Evolutionary conservation across 73 alveolate genomes (phyloP), one percentile per base, ranked within the genome.

Genomic region (Paramecium tetraurelia): DNA sequence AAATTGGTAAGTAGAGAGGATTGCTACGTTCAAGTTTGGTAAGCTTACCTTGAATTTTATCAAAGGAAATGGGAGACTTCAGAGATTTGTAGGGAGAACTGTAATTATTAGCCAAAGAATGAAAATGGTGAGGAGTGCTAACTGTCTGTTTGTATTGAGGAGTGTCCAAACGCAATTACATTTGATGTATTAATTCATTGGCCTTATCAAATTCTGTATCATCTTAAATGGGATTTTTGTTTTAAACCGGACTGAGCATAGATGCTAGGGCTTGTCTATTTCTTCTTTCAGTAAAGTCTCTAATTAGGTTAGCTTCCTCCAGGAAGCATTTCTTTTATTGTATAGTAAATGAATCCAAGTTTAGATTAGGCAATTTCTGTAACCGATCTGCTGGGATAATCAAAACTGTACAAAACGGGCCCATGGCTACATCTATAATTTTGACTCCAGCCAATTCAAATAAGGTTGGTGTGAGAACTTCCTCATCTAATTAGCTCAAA

Each of bases 221-320:
- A 53, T 53, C 69, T 53, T 20, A 4, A 53, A 53, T 53, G 5
- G 3, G 29, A 53, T 53, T 53, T 53, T 53, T 53, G 1, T 11
- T 53, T 18, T 53, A 35, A 53, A 16, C 31, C 24, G 84, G 84
- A 27, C 50, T 11, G 24, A 63, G 84, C 16, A 63, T 63, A 22
- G 84, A 63, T 33, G 46, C 12, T 33, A 63, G 24, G 9, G 84
- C 12, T 63, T 63, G 10, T 6, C 84, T 63, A 33, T 63, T 63
- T 24, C 84, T 63, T 63, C 69, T 63, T 63, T 63, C 84, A 31
- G 84, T 63, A 20, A 63, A 63, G 11, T 63, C 84, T 33, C 84
- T 63, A 63, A 63, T 63, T 4, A 63, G 27, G 9, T 33, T 63
- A 10, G 84, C 84, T 6, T 63, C 84, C 12, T 63, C 84, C 1